Conservation (phyloP, 768 basidiomycete species). For the Mycena sanguinolenta region DNA sequence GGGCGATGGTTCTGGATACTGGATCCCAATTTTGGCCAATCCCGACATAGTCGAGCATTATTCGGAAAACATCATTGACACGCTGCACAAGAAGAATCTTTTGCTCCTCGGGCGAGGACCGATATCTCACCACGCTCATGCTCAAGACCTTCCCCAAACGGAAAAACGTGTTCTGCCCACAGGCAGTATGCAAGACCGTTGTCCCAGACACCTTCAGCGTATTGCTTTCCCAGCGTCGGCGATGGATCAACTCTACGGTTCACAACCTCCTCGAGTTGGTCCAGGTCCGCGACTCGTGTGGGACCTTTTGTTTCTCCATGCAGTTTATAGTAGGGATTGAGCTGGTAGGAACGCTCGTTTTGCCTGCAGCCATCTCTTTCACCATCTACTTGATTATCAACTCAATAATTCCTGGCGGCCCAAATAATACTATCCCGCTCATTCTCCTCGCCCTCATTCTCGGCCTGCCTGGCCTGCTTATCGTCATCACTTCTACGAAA, state of each 20-base stretch:
- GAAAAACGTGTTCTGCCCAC: slow-evolving; percentile 99
- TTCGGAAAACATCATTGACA: slow-evolving; percentile 99
- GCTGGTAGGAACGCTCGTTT: slow-evolving; percentile 92
- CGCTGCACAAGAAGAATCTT: slow-evolving; percentile 98
- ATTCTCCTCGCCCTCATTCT: slow-evolving; percentile 94
- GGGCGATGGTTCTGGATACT: slow-evolving; percentile 90
- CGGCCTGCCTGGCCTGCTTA: slow-evolving; percentile 96
- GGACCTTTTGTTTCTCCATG: slow-evolving; percentile 99
- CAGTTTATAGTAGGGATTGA: slow-evolving; percentile 99
- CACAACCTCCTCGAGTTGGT: slow-evolving; percentile 96
- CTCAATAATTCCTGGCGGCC: slow-evolving; percentile 84
- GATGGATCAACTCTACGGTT: slow-evolving; percentile 99
- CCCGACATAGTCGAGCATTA: slow-evolving; percentile 99
- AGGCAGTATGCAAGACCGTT: slow-evolving; percentile 98
- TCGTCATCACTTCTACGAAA: slow-evolving; percentile 96
- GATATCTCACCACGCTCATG: slow-evolving; percentile 97
- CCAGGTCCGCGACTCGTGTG: slow-evolving; percentile 96
- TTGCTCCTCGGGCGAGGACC: slow-evolving; percentile 98
- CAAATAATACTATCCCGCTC: slow-evolving; percentile 86
- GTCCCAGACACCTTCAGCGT: slow-evolving; percentile 97
- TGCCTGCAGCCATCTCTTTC: slow-evolving; percentile 98
- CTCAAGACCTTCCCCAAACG: slow-evolving; percentile 99
- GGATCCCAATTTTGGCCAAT: slow-evolving; percentile 99
- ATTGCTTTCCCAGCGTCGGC: slow-evolving; percentile 93
- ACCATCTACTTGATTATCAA: slow-evolving; percentile 93